Evolutionary conservation across 2,329 filamentous ascomycete genomes (phyloP), one percentile per base, ranked within the genome.

Genomic region (Malbranchea zuffiana): DNA sequence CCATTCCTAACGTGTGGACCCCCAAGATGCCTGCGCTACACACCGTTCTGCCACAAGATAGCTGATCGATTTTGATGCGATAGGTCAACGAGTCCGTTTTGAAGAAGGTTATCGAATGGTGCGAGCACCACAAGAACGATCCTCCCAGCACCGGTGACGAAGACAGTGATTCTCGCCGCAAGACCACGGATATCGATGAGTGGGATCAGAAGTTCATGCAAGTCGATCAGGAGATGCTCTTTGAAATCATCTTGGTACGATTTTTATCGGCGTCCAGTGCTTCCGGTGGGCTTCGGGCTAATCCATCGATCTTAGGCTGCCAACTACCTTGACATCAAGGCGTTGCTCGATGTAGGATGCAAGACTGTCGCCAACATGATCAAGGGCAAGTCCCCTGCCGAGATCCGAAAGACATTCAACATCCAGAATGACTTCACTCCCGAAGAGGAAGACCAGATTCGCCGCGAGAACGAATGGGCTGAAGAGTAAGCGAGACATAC

Each of bases 141-240:
- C 85, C 90, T 25, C 71, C 78, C n/a, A 74, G 78, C 45, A 71
- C 79, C 37, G 75, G 78, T 52, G 88, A 96, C 45, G 90, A 94
- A 43, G 86, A 98, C 52, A 81, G 82, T 44, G 88, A 96, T 53
- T 86, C 80, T 34, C 84, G 90, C 51, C 95, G 95, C 73, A 95
- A 94, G 76, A 94, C 87, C 1, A 96, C 90, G 31, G 90, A 98
- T 53, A 98, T 98, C 48, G 90, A 96, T 42, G 90, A 98, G 65
- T 98, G 90, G 90, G 90, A 98, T 53, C 88, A 96, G 64, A 98
- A 98, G 67, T 98, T 96, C 64, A 96, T 98, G 90, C 88, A 96
- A 65, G 90, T 98, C 12, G 90, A 98, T 60, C 90, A 98, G 59
- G 90, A 98, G 66, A 96, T 98, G 90, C 75, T 98, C 1, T 98